Percentiles rank a stretch among this genome's conserved stretches.
Evolutionary conservation across 306 rosid genomes (phyloP).

Genomic region (Trifolium subterraneum): DNA sequence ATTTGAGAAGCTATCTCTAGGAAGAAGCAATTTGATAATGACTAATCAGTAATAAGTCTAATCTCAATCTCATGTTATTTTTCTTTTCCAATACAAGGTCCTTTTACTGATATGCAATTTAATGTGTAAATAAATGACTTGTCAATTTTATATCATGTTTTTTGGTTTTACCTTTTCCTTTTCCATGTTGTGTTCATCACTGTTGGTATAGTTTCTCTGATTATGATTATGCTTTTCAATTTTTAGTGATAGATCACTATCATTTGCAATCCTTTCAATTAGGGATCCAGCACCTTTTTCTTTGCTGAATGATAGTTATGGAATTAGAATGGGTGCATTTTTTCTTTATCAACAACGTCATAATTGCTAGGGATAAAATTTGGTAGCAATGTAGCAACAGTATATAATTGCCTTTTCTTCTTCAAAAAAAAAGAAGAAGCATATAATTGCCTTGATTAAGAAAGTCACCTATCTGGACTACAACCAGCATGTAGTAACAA

Average conservation of each 20-base stretch:
- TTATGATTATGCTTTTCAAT: conserved; percentile 30
- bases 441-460: background rate
- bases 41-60: conserved; percentile 35
- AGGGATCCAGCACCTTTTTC: conserved; percentile 9
- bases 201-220: conserved; percentile 18
- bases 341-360: background rate
- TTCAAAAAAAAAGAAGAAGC: too few relatives aligned
- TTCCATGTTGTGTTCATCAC: conserved; percentile 22
- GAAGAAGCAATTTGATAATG: conserved; percentile 47
- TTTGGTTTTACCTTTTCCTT: conserved; percentile 6
- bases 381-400: background rate
- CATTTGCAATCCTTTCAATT: conserved; percentile 30
- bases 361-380: background rate
- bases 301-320: conserved; percentile 6
- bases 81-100: conserved; percentile 50
- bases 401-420: too few relatives aligned
- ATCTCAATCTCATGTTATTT: conserved; percentile 35
- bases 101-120: conserved; percentile 14
- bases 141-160: conserved; percentile 39
- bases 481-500: background rate
- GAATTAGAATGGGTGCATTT: background rate
- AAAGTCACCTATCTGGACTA: background rate
- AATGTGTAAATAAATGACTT: conserved; percentile 20
- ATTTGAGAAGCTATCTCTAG: conserved; percentile 25
- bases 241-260: conserved; percentile 32